phyloP scores from a whole-genome alignment of 495 filamentous ascomycete genomes.

The Pyrenula massariospora region DNA sequence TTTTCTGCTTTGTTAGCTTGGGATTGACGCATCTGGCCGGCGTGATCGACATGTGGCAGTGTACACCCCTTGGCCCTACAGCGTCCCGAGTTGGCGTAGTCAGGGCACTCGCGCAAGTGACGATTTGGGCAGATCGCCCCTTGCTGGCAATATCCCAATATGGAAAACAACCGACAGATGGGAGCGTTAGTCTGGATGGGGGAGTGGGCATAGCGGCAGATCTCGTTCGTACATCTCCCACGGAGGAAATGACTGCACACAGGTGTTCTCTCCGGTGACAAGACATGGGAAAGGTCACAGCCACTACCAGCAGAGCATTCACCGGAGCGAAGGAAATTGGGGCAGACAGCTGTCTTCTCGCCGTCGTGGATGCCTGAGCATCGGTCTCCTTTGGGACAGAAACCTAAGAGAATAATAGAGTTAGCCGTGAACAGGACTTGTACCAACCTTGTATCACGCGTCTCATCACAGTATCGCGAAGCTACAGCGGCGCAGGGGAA shows the following conservation, averaged over 20 bases:
- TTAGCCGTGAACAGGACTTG: slow-evolving; percentile 7
- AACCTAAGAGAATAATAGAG: slow-evolving; percentile 43
- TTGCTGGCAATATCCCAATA: slow-evolving; percentile 82
- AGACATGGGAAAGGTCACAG: slow-evolving; percentile 90
- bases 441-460: slow-evolving; percentile 1
- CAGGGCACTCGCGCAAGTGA: slow-evolving; percentile 84
- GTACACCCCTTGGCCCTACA: slow-evolving; percentile 78
- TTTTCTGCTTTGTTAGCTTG: slow-evolving; percentile 27
- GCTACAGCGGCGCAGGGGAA: slow-evolving; percentile 3
- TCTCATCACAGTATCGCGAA: background rate
- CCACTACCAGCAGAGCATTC: slow-evolving; percentile 65
- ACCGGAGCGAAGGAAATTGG: slow-evolving; percentile 68
- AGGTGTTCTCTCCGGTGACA: slow-evolving; percentile 74
- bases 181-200: slow-evolving; percentile 68
- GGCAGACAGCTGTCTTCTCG: slow-evolving; percentile 84
- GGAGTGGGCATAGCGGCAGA: slow-evolving; percentile 85
- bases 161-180: slow-evolving; percentile 76
- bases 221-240: slow-evolving; percentile 78
- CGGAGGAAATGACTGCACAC: slow-evolving; percentile 82
- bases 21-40: slow-evolving; percentile 55
- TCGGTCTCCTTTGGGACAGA: slow-evolving; percentile 64
- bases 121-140: slow-evolving; percentile 68
- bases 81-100: slow-evolving; percentile 80
- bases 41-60: slow-evolving; percentile 79
- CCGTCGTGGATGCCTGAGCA: slow-evolving; percentile 83